Conservation (phyloP, 139 green algal species). For the Edaphochlamys debaryana region DNA sequence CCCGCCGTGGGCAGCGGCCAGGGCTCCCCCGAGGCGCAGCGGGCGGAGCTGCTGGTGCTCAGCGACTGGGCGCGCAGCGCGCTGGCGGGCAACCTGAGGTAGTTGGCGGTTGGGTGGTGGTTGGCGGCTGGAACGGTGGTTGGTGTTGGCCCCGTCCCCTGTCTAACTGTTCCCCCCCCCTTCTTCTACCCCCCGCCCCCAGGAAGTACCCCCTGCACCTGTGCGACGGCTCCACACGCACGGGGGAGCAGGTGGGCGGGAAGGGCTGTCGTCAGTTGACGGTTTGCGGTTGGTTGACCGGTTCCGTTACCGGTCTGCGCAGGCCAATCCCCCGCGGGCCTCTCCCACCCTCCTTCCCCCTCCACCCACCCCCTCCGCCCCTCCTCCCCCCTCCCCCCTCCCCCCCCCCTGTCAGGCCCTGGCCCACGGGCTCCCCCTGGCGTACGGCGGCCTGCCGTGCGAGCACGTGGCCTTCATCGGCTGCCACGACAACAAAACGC, state of each 20-base stretch:
- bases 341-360: too few relatives aligned
- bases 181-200: not conserved
- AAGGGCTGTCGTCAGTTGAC: too few relatives aligned
- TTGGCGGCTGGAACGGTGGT: too few relatives aligned
- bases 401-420: not conserved
- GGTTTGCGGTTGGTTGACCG: too few relatives aligned
- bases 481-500: conserved; percentile 92
- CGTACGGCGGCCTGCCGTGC: conserved; percentile 67
- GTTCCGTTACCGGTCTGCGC: too few relatives aligned
- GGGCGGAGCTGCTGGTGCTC: conserved; percentile 62
- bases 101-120: not conserved
- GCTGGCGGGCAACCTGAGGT: conserved; percentile 36
- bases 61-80: conserved; percentile 28
- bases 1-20: conserved; percentile 18
- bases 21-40: conserved; percentile 46
- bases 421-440: conserved; percentile 52
- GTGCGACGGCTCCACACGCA: conserved; percentile 30
- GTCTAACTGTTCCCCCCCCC: too few relatives aligned
- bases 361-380: too few relatives aligned
- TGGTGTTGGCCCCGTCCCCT: too few relatives aligned
- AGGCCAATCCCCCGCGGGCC: too few relatives aligned
- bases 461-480: conserved; percentile 89
- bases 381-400: too few relatives aligned
- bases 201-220: conserved; percentile 43
- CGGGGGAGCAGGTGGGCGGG: conserved; percentile 27